Percentiles rank a stretch among this genome's conserved stretches.
phyloP scores from a whole-genome alignment of 495 filamentous ascomycete genomes.

The Evansstolkia leycettana region DNA sequence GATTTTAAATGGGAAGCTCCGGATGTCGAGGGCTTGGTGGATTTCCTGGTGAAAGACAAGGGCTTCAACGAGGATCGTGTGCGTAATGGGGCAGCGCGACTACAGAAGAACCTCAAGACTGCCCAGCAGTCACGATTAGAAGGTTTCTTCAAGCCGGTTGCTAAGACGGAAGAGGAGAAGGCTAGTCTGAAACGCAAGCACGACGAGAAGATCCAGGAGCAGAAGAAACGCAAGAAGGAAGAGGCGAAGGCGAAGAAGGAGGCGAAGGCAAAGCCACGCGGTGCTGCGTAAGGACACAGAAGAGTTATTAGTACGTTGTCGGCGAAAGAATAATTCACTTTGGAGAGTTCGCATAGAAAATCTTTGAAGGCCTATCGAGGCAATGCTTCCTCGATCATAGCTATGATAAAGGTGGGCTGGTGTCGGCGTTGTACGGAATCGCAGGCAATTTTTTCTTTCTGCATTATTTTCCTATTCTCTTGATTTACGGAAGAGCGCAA shows the following conservation, averaged over 20 bases:
- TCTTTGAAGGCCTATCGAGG: too few species aligned
- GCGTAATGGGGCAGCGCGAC: slow-evolving; percentile 54
- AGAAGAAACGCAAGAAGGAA: slow-evolving; percentile 88
- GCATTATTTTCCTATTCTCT: too few species aligned
- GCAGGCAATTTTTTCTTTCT: slow-evolving; percentile 2
- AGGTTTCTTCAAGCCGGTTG: slow-evolving; percentile 94
- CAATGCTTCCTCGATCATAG: too few species aligned
- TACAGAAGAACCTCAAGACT: slow-evolving; percentile 80
- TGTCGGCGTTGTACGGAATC: slow-evolving; percentile 5
- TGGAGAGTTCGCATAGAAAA: too few species aligned
- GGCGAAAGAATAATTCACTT: too few species aligned
- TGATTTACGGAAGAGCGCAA: too few species aligned
- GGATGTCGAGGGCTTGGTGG: slow-evolving; percentile 74
- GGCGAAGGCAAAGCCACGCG: slow-evolving; percentile 75
- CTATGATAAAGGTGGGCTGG: neutral
- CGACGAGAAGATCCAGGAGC: slow-evolving; percentile 75
- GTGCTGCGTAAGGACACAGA: slow-evolving; percentile 32
- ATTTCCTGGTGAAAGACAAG: slow-evolving; percentile 86
- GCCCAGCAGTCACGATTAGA: slow-evolving; percentile 86
- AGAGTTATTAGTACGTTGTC: too few species aligned
- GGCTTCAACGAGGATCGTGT: slow-evolving; percentile 94
- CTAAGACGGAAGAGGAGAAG: slow-evolving; percentile 75
- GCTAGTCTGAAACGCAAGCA: slow-evolving; percentile 80
- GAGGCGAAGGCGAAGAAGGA: slow-evolving; percentile 82
- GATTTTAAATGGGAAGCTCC: slow-evolving; percentile 97